Conservation (phyloP, 73 alveolate species). For the Diophrys appendiculata region DNA sequence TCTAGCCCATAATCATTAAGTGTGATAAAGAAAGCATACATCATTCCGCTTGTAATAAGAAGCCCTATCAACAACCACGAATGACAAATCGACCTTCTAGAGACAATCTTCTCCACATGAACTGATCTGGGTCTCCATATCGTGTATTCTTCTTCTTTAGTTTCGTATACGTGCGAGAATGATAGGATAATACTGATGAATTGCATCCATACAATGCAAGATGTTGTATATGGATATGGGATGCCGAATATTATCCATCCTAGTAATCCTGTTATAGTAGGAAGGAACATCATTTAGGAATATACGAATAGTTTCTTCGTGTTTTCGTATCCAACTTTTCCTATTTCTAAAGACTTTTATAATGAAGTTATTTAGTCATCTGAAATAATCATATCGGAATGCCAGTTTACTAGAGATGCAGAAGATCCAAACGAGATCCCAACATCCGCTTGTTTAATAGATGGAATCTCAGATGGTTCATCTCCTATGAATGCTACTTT, state of each 20-base stretch:
- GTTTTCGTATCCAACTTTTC: not conserved
- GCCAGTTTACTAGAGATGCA: not conserved
- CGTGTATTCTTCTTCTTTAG: not conserved
- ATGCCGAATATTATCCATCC: not conserved
- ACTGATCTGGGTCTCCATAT: not conserved
- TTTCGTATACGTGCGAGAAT: not conserved
- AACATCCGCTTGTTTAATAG: not conserved
- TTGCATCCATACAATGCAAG: too few relatives aligned
- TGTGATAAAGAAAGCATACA: not conserved
- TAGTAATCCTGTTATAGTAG: not conserved
- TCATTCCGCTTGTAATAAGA: not conserved
- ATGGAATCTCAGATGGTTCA: not conserved
- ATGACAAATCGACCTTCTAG: not conserved
- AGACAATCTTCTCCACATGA: not conserved
- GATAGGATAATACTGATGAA: not conserved
- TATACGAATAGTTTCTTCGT: not conserved
- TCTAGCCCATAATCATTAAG: not conserved
- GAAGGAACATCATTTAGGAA: not conserved
- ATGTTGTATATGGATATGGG: not conserved
- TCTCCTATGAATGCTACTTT: not conserved
- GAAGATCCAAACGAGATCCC: not conserved
- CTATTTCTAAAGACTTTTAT: not conserved
- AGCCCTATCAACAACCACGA: not conserved
- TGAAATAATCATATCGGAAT: not conserved
- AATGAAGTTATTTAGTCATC: not conserved